These are phyloP conservation scores for Yamadazyma oceani DNA, from an alignment of 1,139 yeast genomes.

Conservation along the genomic window DNA sequence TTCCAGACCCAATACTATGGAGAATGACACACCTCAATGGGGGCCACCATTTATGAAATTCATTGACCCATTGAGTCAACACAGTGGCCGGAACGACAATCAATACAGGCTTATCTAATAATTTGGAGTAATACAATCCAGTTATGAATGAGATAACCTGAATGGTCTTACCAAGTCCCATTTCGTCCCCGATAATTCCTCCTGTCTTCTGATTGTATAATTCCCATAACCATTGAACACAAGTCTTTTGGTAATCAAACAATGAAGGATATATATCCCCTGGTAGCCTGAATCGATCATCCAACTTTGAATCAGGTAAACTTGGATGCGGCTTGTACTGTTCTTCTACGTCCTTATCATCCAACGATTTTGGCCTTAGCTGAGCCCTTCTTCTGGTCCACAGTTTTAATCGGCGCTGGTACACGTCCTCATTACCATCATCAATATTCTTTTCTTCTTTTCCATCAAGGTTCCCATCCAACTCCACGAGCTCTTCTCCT, in stretches of 20 bases:
- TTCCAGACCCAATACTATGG: slow-evolving; percentile 91
- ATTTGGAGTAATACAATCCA: slow-evolving; percentile 80
- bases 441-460: slow-evolving; percentile 48
- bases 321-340: slow-evolving; percentile 79
- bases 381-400: slow-evolving; percentile 55
- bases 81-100: slow-evolving; percentile 97
- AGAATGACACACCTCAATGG: slow-evolving; percentile 81
- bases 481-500: too few species aligned
- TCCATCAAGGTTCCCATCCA: too few species aligned
- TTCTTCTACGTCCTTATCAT: slow-evolving; percentile 44
- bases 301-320: slow-evolving; percentile 70
- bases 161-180: slow-evolving; percentile 96
- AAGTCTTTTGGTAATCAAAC: slow-evolving; percentile 91
- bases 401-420: slow-evolving; percentile 53
- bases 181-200: slow-evolving; percentile 95
- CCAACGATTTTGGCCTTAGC: neutral
- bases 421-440: slow-evolving; percentile 74
- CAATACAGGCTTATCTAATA: slow-evolving; percentile 72
- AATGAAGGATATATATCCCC: slow-evolving; percentile 87
- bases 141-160: slow-evolving; percentile 90
- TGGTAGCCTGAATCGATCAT: slow-evolving; percentile 71
- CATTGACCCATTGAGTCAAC: slow-evolving; percentile 93
- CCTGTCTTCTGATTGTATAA: slow-evolving; percentile 84
- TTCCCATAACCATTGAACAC: slow-evolving; percentile 83
- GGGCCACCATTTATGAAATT: slow-evolving; percentile 98